A percentile compares a stretch with the other conserved stretches of the same genome.
phyloP scores from a whole-genome alignment of 805 yeast genomes.

The Ogataea zsoltii region DNA sequence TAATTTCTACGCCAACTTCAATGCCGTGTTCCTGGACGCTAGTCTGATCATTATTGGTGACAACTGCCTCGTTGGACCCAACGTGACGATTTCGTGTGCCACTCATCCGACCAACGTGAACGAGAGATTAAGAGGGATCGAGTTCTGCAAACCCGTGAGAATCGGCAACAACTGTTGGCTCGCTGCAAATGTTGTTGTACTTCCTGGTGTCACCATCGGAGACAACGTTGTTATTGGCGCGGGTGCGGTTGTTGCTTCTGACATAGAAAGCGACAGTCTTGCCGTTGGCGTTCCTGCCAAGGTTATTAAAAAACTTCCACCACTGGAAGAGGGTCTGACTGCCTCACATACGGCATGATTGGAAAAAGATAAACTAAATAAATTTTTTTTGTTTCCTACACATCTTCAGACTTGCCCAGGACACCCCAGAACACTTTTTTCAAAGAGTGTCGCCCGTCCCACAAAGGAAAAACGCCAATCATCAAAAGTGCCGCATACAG shows the following conservation, averaged over 20 bases:
- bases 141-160: slow-evolving; percentile 55
- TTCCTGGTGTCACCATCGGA: slow-evolving; percentile 71
- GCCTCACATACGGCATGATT: background rate
- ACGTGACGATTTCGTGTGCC: slow-evolving; percentile 58
- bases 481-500: slow-evolving; percentile 32
- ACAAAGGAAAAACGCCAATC: slow-evolving; percentile 38
- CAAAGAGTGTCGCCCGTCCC: slow-evolving; percentile 37
- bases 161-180: slow-evolving; percentile 73
- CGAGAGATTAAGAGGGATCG: slow-evolving; percentile 45
- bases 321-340: background rate
- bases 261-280: slow-evolving; percentile 54
- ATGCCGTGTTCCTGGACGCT: slow-evolving; percentile 56
- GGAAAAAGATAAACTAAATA: no score
- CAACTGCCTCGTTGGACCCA: slow-evolving; percentile 64
- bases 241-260: slow-evolving; percentile 61
- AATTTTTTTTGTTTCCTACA: no score
- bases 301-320: slow-evolving; percentile 10
- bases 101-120: slow-evolving; percentile 60
- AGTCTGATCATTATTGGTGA: slow-evolving; percentile 62
- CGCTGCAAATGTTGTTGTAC: slow-evolving; percentile 54
- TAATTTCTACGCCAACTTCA: slow-evolving; percentile 60
- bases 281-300: slow-evolving; percentile 60
- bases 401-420: slow-evolving; percentile 1
- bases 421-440: background rate
- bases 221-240: slow-evolving; percentile 65